A percentile compares a stretch with the other conserved stretches of the same genome.
Evolutionary conservation across 179 eudicot genomes (phyloP).

Genomic region (Heliamphora pulchella): DNA sequence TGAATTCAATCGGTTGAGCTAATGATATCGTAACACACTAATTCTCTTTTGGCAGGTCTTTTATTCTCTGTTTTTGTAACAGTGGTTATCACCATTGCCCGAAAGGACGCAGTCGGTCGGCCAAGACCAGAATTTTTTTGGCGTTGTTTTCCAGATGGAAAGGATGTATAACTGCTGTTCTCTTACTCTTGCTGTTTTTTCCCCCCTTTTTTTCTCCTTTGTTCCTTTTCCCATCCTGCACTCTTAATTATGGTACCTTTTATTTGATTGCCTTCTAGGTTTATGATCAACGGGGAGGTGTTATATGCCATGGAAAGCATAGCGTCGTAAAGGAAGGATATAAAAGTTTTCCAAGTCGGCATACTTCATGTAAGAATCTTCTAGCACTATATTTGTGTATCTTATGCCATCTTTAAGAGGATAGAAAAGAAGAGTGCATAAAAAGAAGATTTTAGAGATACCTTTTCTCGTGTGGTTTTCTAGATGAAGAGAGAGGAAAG

Average conservation of each 20-base stretch:
- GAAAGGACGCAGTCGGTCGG: slow-evolving; percentile 34
- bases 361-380: slow-evolving; percentile 54
- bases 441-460: background rate
- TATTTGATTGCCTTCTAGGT: slow-evolving; percentile 15
- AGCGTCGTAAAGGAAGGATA: slow-evolving; percentile 54
- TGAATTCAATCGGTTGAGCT: background rate
- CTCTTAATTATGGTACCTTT: background rate
- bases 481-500: background rate
- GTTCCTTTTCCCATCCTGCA: background rate
- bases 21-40: background rate
- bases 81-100: slow-evolving; percentile 24
- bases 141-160: slow-evolving; percentile 46
- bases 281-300: slow-evolving; percentile 37
- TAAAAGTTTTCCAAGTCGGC: slow-evolving; percentile 80
- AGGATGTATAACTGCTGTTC: slow-evolving; percentile 11
- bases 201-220: background rate
- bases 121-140: slow-evolving; percentile 37
- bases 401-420: background rate
- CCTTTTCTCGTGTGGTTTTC: background rate
- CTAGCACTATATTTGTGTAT: background rate
- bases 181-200: background rate
- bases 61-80: slow-evolving; percentile 26
- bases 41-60: slow-evolving; percentile 21
- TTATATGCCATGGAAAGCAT: slow-evolving; percentile 45
- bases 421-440: background rate